A percentile compares a stretch with the other conserved stretches of the same genome.
phyloP scores from a whole-genome alignment of 2,329 filamentous ascomycete genomes.

The Ceratocystis huliohia region DNA sequence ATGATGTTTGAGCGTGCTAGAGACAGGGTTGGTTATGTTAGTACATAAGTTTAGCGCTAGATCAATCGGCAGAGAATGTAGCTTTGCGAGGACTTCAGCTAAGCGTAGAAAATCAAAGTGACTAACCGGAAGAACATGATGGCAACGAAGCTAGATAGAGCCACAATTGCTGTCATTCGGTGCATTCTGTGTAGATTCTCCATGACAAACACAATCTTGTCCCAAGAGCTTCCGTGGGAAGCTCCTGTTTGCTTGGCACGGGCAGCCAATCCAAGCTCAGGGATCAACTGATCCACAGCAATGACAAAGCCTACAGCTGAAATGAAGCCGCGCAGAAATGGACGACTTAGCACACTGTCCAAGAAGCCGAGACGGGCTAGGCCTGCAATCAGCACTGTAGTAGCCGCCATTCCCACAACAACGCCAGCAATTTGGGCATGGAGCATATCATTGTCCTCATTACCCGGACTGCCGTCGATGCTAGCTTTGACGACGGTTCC shows the following conservation, averaged over 20 bases:
- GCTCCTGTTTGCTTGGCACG: slow-evolving; percentile 53
- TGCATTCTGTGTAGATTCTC: slow-evolving; percentile 55
- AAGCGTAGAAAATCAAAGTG: neutral
- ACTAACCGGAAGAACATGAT: slow-evolving; percentile 80
- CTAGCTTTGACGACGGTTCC: slow-evolving; percentile 73
- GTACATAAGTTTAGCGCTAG: neutral
- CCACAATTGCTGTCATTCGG: slow-evolving; percentile 60
- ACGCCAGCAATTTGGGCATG: slow-evolving; percentile 80
- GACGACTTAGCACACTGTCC: slow-evolving; percentile 84
- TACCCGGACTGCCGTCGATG: slow-evolving; percentile 53
- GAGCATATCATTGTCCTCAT: slow-evolving; percentile 48
- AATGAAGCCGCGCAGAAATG: slow-evolving; percentile 90
- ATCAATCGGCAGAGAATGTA: neutral
- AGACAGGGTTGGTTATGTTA: neutral
- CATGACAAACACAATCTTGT: slow-evolving; percentile 72
- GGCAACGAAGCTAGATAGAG: slow-evolving; percentile 65
- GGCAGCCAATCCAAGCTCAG: slow-evolving; percentile 65
- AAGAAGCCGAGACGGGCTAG: slow-evolving; percentile 78
- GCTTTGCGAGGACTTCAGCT: neutral
- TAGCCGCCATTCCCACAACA: slow-evolving; percentile 74
- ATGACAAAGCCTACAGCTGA: slow-evolving; percentile 95
- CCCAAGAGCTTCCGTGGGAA: slow-evolving; percentile 70
- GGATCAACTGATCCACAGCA: slow-evolving; percentile 84
- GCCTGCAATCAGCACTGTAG: slow-evolving; percentile 78
- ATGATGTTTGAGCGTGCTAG: slow-evolving; percentile 58